Conservation (phyloP, 768 basidiomycete species). For the Phylloporus sp. region DNA sequence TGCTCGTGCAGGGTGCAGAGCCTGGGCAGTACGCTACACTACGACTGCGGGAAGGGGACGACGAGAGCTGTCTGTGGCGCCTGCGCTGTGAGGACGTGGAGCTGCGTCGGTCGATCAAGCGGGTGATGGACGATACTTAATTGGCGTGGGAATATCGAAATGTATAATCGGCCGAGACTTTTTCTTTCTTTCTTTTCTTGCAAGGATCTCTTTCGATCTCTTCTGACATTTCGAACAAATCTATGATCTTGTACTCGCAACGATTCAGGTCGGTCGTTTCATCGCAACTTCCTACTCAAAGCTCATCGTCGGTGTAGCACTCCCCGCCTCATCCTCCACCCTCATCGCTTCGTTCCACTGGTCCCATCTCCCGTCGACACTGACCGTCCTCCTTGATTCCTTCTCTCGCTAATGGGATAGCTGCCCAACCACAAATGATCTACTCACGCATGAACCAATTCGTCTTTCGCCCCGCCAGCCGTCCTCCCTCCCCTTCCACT, state of each 20-base stretch:
- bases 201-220: conserved; percentile 15
- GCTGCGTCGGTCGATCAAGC: conserved; percentile 43
- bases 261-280: conserved; percentile 23
- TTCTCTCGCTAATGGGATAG: conserved; percentile 41
- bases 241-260: conserved; percentile 49
- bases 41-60: conserved; percentile 58
- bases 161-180: too few species aligned
- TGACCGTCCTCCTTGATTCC: conserved; percentile 70
- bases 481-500: conserved; percentile 54
- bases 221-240: conserved; percentile 31
- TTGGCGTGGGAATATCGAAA: too few species aligned
- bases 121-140: conserved; percentile 31
- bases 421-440: conserved; percentile 39
- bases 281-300: background rate
- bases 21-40: conserved; percentile 35
- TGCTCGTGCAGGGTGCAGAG: conserved; percentile 38
- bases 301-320: conserved; percentile 18
- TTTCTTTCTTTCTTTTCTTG: too few species aligned
- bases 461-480: conserved; percentile 59
- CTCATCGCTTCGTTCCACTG: conserved; percentile 57
- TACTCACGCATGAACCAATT: conserved; percentile 64
- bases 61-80: conserved; percentile 70
- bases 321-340: conserved; percentile 35
- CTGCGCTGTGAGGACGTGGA: conserved; percentile 48
- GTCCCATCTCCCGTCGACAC: conserved; percentile 56